Base-by-base conservation (phyloP, 345 rosid genomes). In the Hypericum androsaemum region DNA sequence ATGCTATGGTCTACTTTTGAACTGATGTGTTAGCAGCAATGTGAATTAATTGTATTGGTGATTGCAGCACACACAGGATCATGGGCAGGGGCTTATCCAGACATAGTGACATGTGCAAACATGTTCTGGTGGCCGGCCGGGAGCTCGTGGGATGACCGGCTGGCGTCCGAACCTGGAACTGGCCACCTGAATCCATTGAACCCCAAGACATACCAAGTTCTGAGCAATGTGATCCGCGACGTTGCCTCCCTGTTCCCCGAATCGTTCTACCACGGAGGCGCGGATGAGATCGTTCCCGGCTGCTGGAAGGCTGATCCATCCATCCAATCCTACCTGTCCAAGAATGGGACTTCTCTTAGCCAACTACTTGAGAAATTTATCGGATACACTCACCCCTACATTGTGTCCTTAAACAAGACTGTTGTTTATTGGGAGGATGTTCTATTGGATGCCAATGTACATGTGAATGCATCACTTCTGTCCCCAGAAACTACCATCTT, bases 381-480 rank as follows among this genome's bases (percentile, higher is more conserved):
- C 14, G 75, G 72, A 53, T 58, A 69, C 16, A 84, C 95, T 7
- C 67, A 82, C 38, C 80, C 79, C 67, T 80, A 75, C 61, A 77
- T 89, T 10, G 41, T 70, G n/a, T 86, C 87, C 17, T 74, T 67
- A 12, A 86, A 90, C 62, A 81, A 81, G 2, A 82, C 89, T 8
- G 92, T 13, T 12, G 76, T 90, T 6, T 90, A 82, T 60, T 89
- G 90, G 90, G 96, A 87, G 70, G 92, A 86, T 63, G 75, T 90
- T 47, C 52, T 86, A 58, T 53, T 84, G 60, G 83, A 77, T 54
- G 49, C 52, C 5, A n/a, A 11, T n/a, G 54, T 89, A 41, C 84
- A 82, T 46, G 94, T 70, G 44, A 67, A 66, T 42, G 14, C 80
- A 10, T 71, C 80, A 0, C 9, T 65, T 54, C 81, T 84, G 35